These are phyloP conservation scores for Trichosanthes truncata DNA, from an alignment of 306 rosid species.

Conservation along the genomic window DNA sequence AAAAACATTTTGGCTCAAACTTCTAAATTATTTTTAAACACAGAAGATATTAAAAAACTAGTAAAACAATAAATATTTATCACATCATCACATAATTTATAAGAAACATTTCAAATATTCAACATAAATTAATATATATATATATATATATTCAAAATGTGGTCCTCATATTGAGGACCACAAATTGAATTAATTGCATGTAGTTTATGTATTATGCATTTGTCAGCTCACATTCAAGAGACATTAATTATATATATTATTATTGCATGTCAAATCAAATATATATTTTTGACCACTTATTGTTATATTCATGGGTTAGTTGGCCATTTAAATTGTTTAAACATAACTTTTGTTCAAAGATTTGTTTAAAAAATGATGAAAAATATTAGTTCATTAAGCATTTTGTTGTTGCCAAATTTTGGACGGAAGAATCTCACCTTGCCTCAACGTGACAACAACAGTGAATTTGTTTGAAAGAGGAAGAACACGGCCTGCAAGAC, in stretches of 20 bases:
- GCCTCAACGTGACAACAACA: too few species aligned
- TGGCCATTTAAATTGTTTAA: not conserved
- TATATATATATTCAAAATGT: too few species aligned
- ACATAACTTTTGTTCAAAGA: not conserved
- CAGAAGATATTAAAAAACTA: not conserved
- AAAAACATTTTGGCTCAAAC: too few species aligned
- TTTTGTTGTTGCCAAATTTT: too few species aligned
- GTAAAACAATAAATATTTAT: not conserved
- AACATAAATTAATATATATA: too few species aligned
- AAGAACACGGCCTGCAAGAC: too few species aligned
- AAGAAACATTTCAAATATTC: not conserved
- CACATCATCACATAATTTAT: not conserved
- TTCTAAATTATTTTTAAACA: too few species aligned
- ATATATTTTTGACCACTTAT: not conserved
- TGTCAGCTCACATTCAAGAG: not conserved
- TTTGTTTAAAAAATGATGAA: not conserved
- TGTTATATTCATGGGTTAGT: not conserved
- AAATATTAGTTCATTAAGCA: not conserved
- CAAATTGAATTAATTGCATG: not conserved
- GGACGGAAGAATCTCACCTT: too few species aligned
- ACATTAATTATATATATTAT: not conserved
- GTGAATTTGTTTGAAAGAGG: too few species aligned
- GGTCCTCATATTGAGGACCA: not conserved
- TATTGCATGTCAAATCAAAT: not conserved
- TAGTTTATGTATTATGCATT: not conserved